These are phyloP conservation scores for Capsicum pubescens DNA, from an alignment of 257 asterid species.

Conservation along the genomic window DNA sequence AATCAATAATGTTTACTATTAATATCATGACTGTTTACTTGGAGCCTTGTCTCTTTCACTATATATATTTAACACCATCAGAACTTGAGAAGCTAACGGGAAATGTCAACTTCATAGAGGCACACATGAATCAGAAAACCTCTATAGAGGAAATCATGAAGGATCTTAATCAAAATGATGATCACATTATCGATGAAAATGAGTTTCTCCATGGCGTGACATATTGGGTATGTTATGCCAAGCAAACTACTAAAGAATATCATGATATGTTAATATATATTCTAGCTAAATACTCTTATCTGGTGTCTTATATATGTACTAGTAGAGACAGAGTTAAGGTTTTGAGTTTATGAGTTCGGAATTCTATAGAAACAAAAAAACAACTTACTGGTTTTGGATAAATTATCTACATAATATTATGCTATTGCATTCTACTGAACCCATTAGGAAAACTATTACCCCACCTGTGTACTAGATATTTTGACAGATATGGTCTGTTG, in stretches of 20 bases:
- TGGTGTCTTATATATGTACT: not conserved
- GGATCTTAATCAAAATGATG: constrained; percentile 44
- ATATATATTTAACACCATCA: constrained; percentile 38
- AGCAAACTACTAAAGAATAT: not conserved
- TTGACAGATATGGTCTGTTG: not conserved
- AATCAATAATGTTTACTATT: too few relatives aligned
- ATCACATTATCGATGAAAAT: constrained; percentile 35
- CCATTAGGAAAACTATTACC: not conserved
- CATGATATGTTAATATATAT: constrained; percentile 10
- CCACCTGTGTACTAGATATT: not conserved
- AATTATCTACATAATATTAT: not conserved
- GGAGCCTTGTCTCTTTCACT: too few relatives aligned
- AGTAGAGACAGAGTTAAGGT: not conserved
- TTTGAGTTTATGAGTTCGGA: not conserved
- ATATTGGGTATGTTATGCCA: constrained; percentile 43
- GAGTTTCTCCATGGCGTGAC: constrained; percentile 49
- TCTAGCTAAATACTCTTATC: not conserved
- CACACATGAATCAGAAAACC: not conserved
- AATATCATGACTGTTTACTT: too few relatives aligned
- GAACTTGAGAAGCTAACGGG: constrained; percentile 46
- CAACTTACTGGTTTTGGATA: too few relatives aligned
- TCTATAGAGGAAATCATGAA: constrained; percentile 40
- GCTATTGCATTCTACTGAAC: not conserved
- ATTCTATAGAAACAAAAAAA: not conserved
- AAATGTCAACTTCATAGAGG: constrained; percentile 34